Evolutionary conservation across 1,284 basidiomycete genomes (phyloP), one percentile per base, ranked within the genome.

Genomic region (Stygiomarasmius scandens): DNA sequence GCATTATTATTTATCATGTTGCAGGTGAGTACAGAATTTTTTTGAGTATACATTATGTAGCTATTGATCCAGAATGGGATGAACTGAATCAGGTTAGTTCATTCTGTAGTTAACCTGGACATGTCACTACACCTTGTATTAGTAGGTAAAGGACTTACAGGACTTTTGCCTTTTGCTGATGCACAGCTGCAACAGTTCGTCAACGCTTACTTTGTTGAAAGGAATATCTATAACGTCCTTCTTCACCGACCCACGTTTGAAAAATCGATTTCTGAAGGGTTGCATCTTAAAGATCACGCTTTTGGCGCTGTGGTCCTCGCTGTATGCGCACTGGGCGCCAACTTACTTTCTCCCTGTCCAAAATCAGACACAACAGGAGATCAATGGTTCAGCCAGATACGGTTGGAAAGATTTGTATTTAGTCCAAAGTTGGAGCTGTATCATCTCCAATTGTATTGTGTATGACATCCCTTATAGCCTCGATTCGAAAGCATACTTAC

Each of bases 221-320:
- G 71, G 58, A 78, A 80, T 61, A 60, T 62, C 19, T 67, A 73
- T 53, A 68, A 74, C 34, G 77, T 79, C 2, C 64, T 83, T 4
- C 65, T 85, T 12, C 82, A 83, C 64, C 71, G 72, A 2, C 70
- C 72, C 25, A 71, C 77, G 12, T 83, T 84, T 61, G 69, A 76
- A 45, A 62, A 68, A 9, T 68, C 75, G 32, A 71, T 79, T 36
- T 64, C 66, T 20, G 69, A 71, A 12, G 71, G 72, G 2, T 61
- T 77, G 32, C 74, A 79, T 63, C 64, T 71, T 22, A 71, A 65
- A 3, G 74, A 80, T 58, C 57, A 61, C 20, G 68, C 71, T 2
- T 84, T 83, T 64, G 75, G 74, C 12, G 72, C 72, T 49, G 74
- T 82, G 3, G 77, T 78, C 54, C 64, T 83, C 25, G 67, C 78